A percentile compares a stretch with the other conserved stretches of the same genome.
phyloP scores from a whole-genome alignment of 75 land plant genomes.

The Azolla pinnata region DNA sequence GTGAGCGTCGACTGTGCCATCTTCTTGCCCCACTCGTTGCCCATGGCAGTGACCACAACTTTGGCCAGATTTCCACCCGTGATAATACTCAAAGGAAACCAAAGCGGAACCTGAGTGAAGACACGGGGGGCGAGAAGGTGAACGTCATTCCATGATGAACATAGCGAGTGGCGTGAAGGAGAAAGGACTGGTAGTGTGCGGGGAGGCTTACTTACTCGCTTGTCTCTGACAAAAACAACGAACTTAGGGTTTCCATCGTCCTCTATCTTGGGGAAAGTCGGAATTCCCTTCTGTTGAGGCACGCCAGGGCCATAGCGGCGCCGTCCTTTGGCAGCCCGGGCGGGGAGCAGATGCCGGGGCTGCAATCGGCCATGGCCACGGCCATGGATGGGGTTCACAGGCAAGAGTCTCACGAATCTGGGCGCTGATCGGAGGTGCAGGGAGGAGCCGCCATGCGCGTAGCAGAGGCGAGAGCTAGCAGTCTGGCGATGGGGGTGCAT shows the following conservation, averaged over 20 bases:
- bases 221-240: conserved; percentile 72
- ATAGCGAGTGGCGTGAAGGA: too few relatives aligned
- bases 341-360: neutral
- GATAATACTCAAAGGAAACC: conserved; percentile 85
- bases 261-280: conserved; percentile 64
- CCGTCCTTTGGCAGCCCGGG: neutral
- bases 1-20: conserved; percentile 73
- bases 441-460: too few relatives aligned
- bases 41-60: conserved; percentile 90
- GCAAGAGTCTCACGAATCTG: too few relatives aligned
- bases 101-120: conserved; percentile 58
- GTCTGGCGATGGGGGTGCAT: too few relatives aligned
- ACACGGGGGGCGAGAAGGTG: neutral
- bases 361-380: too few relatives aligned
- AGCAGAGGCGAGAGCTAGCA: too few relatives aligned
- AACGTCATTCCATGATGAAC: neutral
- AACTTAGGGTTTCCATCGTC: conserved; percentile 87
- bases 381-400: too few relatives aligned
- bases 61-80: conserved; percentile 92
- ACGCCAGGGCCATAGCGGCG: conserved; percentile 46
- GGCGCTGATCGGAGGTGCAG: too few relatives aligned
- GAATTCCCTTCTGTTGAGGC: conserved; percentile 35
- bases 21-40: conserved; percentile 78
- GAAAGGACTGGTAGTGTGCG: too few relatives aligned
- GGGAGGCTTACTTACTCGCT: conserved; percentile 42